Evolutionary conservation across 441 rosid genomes (phyloP).

Genomic region (Gossypium aridum): DNA sequence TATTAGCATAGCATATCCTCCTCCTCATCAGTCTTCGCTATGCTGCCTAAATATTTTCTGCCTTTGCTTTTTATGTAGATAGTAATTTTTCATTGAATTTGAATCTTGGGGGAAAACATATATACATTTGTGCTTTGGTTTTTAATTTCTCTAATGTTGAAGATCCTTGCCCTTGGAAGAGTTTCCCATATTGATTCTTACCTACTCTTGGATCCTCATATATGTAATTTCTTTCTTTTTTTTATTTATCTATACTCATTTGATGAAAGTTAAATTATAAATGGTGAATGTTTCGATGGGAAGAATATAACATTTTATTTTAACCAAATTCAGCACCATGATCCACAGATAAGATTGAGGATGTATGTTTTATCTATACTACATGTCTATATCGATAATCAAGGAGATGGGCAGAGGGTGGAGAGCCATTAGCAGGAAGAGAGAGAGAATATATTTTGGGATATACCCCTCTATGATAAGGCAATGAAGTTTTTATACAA

Average conservation of each 20-base stretch:
- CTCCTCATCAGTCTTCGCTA: not conserved
- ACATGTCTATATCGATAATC: not conserved
- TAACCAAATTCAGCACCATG: not conserved
- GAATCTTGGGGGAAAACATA: conserved; percentile 13
- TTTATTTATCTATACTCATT: too few relatives aligned
- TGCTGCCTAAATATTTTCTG: conserved; percentile 20
- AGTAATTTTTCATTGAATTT: conserved; percentile 13
- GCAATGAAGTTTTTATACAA: too few relatives aligned
- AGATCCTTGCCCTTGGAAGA: not conserved
- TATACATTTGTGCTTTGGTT: not conserved
- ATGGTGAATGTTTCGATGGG: not conserved
- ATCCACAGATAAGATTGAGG: not conserved
- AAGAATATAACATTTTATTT: not conserved
- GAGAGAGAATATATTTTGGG: too few relatives aligned
- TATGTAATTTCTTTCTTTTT: not conserved
- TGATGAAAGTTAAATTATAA: not conserved
- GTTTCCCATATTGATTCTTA: not conserved
- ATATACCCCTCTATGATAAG: too few relatives aligned
- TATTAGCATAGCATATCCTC: conserved; percentile 15
- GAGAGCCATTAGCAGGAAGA: too few relatives aligned
- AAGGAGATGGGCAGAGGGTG: too few relatives aligned
- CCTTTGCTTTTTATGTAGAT: conserved; percentile 21
- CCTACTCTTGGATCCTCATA: not conserved
- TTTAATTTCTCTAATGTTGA: not conserved
- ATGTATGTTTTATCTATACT: not conserved